Percentiles rank a stretch among this genome's conserved stretches.
Conservation (phyloP, 2,329 filamentous ascomycete genomes). For the Knoxdaviesia proteae region DNA sequence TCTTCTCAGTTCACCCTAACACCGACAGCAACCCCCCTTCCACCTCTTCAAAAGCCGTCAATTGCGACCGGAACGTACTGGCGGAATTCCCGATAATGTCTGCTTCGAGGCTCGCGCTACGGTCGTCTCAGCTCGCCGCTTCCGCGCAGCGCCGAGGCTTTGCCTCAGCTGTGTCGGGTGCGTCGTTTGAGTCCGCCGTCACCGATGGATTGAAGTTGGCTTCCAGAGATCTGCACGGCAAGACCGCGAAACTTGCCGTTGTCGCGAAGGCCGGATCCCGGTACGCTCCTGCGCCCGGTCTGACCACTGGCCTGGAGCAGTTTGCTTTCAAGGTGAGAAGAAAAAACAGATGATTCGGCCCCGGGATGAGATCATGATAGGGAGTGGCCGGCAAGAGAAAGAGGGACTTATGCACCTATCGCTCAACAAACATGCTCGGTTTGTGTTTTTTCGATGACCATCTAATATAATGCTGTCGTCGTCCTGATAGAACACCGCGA, state of each 20-base stretch:
- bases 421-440: too few species aligned
- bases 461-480: conserved; percentile 1
- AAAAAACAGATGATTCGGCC: conserved; percentile 7
- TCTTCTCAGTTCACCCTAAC: conserved; percentile 10
- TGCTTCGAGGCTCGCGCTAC: conserved; percentile 36
- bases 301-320: conserved; percentile 76
- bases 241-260: conserved; percentile 76
- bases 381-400: too few species aligned
- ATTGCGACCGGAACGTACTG: conserved; percentile 32
- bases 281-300: conserved; percentile 75
- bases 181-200: conserved; percentile 72
- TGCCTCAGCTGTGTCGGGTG: conserved; percentile 36
- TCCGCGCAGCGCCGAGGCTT: conserved; percentile 28
- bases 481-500: conserved; percentile 51
- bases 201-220: conserved; percentile 80
- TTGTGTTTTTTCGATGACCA: too few species aligned
- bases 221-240: conserved; percentile 70
- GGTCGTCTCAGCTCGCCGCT: conserved; percentile 35
- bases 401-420: too few species aligned
- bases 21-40: conserved; percentile 2
- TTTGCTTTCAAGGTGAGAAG: conserved; percentile 80
- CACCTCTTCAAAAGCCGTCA: conserved; percentile 18
- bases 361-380: too few species aligned
- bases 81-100: conserved; percentile 43
- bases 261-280: conserved; percentile 88